Evolutionary conservation across 2,329 filamentous ascomycete species (phyloP).

Genomic region (Teratosphaeria gauchensis): DNA sequence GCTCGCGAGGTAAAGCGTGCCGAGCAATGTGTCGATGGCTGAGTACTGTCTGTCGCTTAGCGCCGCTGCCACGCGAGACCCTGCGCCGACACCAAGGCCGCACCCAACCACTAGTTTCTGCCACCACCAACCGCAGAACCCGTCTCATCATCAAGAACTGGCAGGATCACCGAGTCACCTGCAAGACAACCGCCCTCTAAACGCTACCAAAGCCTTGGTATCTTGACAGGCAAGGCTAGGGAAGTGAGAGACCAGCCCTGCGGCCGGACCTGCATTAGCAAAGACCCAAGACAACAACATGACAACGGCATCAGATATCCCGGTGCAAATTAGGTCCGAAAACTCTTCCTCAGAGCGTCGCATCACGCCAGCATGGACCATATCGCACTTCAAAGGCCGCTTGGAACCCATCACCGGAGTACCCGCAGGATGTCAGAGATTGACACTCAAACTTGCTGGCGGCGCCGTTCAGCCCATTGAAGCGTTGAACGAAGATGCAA

Average conservation of each 20-base stretch:
- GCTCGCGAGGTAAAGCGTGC: neutral
- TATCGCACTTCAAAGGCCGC: slow-evolving; percentile 72
- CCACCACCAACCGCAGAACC: neutral
- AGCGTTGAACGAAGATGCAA: slow-evolving; percentile 62
- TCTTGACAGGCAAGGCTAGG: neutral
- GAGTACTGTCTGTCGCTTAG: neutral
- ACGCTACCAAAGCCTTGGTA: neutral
- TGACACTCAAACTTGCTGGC: slow-evolving; percentile 60
- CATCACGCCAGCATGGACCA: slow-evolving; percentile 84
- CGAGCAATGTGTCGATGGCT: neutral
- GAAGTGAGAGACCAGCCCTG: neutral
- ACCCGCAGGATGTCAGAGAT: slow-evolving; percentile 66
- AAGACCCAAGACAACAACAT: slow-evolving; percentile 5
- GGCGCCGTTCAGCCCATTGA: slow-evolving; percentile 53
- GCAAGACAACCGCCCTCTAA: neutral
- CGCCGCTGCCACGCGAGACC: neutral
- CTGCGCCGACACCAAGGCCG: neutral
- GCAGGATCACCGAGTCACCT: neutral
- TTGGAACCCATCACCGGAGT: slow-evolving; percentile 90
- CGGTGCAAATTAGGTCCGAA: slow-evolving; percentile 64
- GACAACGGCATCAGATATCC: slow-evolving; percentile 56
- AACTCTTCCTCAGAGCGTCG: slow-evolving; percentile 78
- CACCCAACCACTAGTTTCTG: neutral
- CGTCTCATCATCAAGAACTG: neutral
- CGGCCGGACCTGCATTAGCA: neutral